Base-by-base conservation (phyloP, 2,329 filamentous ascomycete species). In the Phialocephala subalpina region DNA sequence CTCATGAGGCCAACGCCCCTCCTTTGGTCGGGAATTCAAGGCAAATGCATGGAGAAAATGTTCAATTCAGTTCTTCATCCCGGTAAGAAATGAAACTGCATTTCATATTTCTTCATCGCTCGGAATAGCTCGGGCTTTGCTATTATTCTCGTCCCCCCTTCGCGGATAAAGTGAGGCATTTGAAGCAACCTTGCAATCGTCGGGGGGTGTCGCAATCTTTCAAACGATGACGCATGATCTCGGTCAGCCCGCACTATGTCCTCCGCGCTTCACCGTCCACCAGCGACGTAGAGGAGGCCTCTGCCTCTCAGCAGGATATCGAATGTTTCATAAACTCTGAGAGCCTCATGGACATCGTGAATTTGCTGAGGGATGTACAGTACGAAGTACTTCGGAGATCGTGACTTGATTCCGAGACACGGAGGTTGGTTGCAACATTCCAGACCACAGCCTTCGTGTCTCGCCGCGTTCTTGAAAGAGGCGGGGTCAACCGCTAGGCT, bases 161-260 rank as follows among this genome's bases (percentile, higher is more conserved):
- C 25, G 27, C 59, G 59, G 59, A 29, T 60, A 61, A 53, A 61
- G 6, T 60, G 40, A 60, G 57, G 38, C n/a, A 45, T 22, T 35
- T 27, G 42, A 35, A 59, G 33, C 18, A 59, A 33, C 49, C 49
- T 53, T 29, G 49, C 25, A 53, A 38, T 27, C 25, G 22, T 20
- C 22, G 27, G 22, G 57, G 18, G 38, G 36, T 25, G 58, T 65
- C 59, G 58, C 63, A 65, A 61, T 65, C 63, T 45, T 11, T 14
- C 22, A 56, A 49, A 40, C 55, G 58, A 65, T 65, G 63, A 65
- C 63, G 63, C 58, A 63, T 12, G 62, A 63, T 29, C 25, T 29
- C 49, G 56, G 62, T 55, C 42, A 57, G 42, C 40, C 55, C 40
- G 36, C 47, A 33, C 29, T 33, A 9, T 9, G 9, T 27, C 16